A percentile compares a stretch with the other conserved stretches of the same genome.
Conservation (phyloP, 2,329 filamentous ascomycete species). For the Rugonectria rugulosa region DNA sequence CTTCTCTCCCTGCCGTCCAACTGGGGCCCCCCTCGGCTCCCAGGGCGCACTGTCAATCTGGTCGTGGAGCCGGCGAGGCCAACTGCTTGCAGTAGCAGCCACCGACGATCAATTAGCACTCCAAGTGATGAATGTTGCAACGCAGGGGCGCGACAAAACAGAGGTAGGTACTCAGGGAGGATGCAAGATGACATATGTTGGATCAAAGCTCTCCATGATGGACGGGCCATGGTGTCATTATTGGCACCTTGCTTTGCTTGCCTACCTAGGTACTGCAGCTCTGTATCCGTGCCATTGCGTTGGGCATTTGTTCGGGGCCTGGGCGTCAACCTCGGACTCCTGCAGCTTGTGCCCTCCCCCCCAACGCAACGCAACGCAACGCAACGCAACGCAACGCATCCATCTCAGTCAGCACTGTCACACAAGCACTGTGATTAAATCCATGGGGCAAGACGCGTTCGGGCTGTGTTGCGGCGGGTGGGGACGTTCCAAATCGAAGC, state of each 20-base stretch:
- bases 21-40: background rate
- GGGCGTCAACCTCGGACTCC: conserved; percentile 3
- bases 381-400: background rate
- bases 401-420: conserved; percentile 7
- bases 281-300: background rate
- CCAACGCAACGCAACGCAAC: background rate
- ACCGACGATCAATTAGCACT: no score
- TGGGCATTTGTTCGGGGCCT: background rate
- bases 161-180: no score
- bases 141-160: background rate
- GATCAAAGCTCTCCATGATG: conserved; percentile 1
- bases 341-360: background rate
- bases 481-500: conserved; percentile 3
- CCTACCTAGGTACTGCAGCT: background rate
- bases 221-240: conserved; percentile 8
- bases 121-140: background rate
- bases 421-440: background rate
- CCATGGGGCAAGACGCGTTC: background rate
- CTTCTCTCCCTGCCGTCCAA: background rate
- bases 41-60: no score
- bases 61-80: no score
- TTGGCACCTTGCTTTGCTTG: background rate
- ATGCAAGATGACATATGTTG: background rate
- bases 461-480: conserved; percentile 7
- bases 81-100: no score